Evolutionary conservation across 805 yeast species (phyloP), one percentile per base, ranked within the genome.

Genomic region (Suhomyces kilbournensis): DNA sequence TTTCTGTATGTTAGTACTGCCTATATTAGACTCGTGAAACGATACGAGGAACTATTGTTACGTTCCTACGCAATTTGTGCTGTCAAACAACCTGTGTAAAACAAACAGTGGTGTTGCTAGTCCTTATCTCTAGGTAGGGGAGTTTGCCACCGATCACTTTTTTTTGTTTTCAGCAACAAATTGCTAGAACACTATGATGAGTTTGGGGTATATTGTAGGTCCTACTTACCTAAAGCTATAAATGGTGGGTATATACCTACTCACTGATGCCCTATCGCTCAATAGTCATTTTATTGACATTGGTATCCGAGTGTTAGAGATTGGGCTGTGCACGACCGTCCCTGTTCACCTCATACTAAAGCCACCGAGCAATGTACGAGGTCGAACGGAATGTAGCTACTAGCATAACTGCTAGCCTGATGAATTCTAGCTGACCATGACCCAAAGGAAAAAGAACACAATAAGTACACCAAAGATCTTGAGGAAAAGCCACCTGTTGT

Each of bases 401-500:
- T n/a, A 7, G 15, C 40, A 4, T 3, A n/a, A 6, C 9, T 14
- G 17, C n/a, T 14, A 4, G 15, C 20, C 40, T 9, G 6, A 19
- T 6, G 15, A 2, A 6, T 20, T 20, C 20, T 65, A 88, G 64
- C 88, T 85, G 25, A 88, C 90, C 61, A 88, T 65, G 1, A 88
- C 93, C 96, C 96, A 87, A 48, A 86, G 64, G 54, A 87, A 70
- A 71, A 87, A 87, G 68, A 86, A 88, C 30, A 88, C 75, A 49
- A 93, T 83, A 51, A 94, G 76, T 20, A 93, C 84, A 20, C 96
- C 97, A 70, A 94, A 94, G 12, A 93, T 84, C 74, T 88, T 90
- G 49, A 89, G 78, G 70, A 91, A 90, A 56, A 94, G 76, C 97
- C 97, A 91, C 62, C 98, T 80, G 69, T 93, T 94, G 62, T 87